These are phyloP conservation scores for Kodamaea lidongshanica DNA, from an alignment of 805 yeast species.

Conservation along the genomic window DNA sequence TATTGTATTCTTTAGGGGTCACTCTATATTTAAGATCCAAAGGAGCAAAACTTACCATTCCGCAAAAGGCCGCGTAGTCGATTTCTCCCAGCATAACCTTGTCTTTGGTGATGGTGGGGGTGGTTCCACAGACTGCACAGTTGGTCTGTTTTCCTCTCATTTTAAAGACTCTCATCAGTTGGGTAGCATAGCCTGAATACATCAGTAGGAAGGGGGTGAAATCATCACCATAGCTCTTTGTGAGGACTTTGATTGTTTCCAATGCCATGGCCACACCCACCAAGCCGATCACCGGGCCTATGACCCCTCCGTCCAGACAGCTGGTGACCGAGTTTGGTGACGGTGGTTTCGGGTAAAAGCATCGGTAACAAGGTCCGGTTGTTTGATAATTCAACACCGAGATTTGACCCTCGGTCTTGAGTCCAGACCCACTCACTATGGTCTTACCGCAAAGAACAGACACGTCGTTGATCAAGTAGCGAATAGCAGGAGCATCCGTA, in stretches of 20 bases:
- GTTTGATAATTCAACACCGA: constrained; percentile 61
- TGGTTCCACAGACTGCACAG: constrained; percentile 62
- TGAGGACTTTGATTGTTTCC: constrained; percentile 72
- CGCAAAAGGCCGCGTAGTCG: constrained; percentile 75
- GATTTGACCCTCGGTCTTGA: constrained; percentile 87
- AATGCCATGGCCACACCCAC: constrained; percentile 86
- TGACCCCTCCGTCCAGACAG: constrained; percentile 89
- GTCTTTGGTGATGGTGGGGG: constrained; percentile 44
- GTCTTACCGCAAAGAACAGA: constrained; percentile 65
- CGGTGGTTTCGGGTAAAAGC: constrained; percentile 89
- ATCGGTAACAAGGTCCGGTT: constrained; percentile 87
- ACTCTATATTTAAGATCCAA: constrained; percentile 43
- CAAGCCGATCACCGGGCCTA: constrained; percentile 94
- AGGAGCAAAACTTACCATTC: constrained; percentile 44
- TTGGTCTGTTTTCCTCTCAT: constrained; percentile 61
- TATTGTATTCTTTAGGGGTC: constrained; percentile 31
- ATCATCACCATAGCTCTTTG: constrained; percentile 46
- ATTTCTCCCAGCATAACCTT: constrained; percentile 42
- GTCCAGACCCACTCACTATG: constrained; percentile 86
- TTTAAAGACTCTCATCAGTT: constrained; percentile 63
- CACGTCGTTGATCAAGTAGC: constrained; percentile 83
- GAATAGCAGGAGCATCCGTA: constrained; percentile 84
- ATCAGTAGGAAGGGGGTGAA: constrained; percentile 66
- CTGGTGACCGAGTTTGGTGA: constrained; percentile 74
- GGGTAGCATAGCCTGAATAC: constrained; percentile 63